A percentile compares a stretch with the other conserved stretches of the same genome.
phyloP scores from a whole-genome alignment of 2,329 filamentous ascomycete genomes.

The Neurospora sp. region DNA sequence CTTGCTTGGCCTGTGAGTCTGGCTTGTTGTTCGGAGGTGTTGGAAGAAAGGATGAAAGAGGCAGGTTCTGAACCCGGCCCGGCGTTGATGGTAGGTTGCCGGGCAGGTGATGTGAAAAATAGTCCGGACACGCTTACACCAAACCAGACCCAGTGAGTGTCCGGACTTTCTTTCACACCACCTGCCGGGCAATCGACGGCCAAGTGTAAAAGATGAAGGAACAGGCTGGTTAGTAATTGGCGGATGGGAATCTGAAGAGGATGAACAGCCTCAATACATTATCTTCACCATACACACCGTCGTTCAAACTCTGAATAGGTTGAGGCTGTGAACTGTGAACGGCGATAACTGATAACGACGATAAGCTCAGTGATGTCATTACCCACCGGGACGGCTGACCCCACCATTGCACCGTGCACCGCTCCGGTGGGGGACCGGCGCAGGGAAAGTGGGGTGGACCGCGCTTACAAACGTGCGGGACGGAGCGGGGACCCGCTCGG shows the following conservation, averaged over 20 bases:
- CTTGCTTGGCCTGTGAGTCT: background rate
- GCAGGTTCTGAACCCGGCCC: slow-evolving; percentile 16
- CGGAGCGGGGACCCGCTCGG: background rate
- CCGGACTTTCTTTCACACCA: no score
- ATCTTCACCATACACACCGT: background rate
- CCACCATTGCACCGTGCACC: background rate
- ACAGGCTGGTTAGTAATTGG: background rate
- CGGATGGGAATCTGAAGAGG: background rate
- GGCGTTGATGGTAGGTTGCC: background rate
- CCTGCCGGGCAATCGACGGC: background rate
- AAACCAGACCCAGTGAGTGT: no score
- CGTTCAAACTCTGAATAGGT: background rate
- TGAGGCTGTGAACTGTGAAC: background rate
- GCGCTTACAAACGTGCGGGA: background rate
- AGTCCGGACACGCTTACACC: no score
- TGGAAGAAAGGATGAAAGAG: background rate
- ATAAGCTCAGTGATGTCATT: background rate
- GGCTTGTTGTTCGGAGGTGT: background rate
- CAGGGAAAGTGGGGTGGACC: background rate
- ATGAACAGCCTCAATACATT: background rate
- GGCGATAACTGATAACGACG: background rate
- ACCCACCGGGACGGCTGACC: background rate
- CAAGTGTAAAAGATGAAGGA: background rate
- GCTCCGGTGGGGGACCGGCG: background rate
- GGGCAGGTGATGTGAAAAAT: background rate